phyloP scores from a whole-genome alignment of 2,329 filamentous ascomycete genomes.

The Xylariomycetidae sp. region DNA sequence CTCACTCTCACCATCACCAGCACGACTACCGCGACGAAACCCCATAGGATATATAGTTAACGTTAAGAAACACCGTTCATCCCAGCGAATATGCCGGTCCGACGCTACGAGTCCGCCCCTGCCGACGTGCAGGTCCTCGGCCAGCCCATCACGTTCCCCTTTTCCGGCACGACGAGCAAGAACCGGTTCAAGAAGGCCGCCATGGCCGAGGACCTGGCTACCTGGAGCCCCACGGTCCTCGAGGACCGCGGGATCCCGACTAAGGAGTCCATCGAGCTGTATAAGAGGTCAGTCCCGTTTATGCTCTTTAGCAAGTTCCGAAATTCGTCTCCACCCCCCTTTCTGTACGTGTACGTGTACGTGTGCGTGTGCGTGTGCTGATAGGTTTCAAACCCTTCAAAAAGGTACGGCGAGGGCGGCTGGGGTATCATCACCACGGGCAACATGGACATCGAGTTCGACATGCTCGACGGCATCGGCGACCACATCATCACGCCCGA shows the following conservation, averaged over 20 bases:
- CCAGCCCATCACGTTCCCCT: constrained; percentile 43
- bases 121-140: constrained; percentile 32
- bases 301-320: neutral
- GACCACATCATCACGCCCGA: constrained; percentile 55
- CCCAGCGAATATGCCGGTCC: constrained; percentile 11
- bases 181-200: constrained; percentile 66
- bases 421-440: constrained; percentile 56
- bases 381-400: neutral
- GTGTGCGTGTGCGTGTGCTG: no score
- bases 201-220: constrained; percentile 61
- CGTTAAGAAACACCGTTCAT: neutral
- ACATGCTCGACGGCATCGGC: constrained; percentile 51
- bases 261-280: constrained; percentile 44
- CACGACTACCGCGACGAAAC: no score
- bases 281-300: constrained; percentile 26
- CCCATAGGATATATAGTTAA: no score
- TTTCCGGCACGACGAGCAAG: constrained; percentile 50
- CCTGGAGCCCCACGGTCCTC: constrained; percentile 51
- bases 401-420: constrained; percentile 53
- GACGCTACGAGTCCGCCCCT: constrained; percentile 14
- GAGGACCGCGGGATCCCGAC: constrained; percentile 41
- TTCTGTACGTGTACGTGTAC: no score
- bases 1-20: no score
- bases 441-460: constrained; percentile 60
- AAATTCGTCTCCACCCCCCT: neutral